Percentiles rank a stretch among this genome's conserved stretches.
These are phyloP conservation scores for Multifurca ochricompacta DNA, from an alignment of 768 basidiomycete genomes.

Conservation along the genomic window DNA sequence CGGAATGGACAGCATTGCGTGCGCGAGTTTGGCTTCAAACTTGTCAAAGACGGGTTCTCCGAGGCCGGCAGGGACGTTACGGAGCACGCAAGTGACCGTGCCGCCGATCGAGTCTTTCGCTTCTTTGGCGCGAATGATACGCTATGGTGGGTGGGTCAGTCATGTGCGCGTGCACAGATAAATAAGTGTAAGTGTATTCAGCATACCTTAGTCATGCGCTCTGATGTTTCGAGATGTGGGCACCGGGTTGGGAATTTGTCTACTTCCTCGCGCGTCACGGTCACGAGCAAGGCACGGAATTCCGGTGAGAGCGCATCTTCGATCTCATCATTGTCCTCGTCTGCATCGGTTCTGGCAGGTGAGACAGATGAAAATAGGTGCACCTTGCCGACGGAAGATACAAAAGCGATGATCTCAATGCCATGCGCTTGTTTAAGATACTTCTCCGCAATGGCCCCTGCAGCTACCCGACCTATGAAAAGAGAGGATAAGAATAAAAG, in stretches of 20 bases:
- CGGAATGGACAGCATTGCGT: constrained; percentile 98
- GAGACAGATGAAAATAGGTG: constrained; percentile 55
- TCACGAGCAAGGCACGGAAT: constrained; percentile 70
- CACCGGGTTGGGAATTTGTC: constrained; percentile 85
- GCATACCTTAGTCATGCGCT: constrained; percentile 79
- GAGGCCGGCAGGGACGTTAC: constrained; percentile 81
- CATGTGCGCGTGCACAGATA: neutral
- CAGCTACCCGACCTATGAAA: constrained; percentile 82
- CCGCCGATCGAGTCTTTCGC: constrained; percentile 92
- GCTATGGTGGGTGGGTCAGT: constrained; percentile 46
- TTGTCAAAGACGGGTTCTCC: constrained; percentile 99
- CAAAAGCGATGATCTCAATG: constrained; percentile 95
- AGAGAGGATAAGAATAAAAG: neutral
- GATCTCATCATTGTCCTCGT: constrained; percentile 52
- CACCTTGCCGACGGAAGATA: constrained; percentile 92
- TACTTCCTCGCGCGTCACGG: constrained; percentile 78
- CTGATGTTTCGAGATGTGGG: constrained; percentile 82
- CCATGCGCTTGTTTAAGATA: constrained; percentile 84
- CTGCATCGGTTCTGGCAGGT: constrained; percentile 33
- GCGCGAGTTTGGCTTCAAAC: constrained; percentile 89
- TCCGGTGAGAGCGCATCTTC: constrained; percentile 78
- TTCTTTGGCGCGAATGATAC: constrained; percentile 90
- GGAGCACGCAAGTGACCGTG: constrained; percentile 95
- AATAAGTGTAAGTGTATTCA: too few relatives aligned
- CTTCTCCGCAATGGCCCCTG: constrained; percentile 95